A percentile compares a stretch with the other conserved stretches of the same genome.
phyloP scores from a whole-genome alignment of 805 yeast species.

The Sugiyamaella valdiviana region DNA sequence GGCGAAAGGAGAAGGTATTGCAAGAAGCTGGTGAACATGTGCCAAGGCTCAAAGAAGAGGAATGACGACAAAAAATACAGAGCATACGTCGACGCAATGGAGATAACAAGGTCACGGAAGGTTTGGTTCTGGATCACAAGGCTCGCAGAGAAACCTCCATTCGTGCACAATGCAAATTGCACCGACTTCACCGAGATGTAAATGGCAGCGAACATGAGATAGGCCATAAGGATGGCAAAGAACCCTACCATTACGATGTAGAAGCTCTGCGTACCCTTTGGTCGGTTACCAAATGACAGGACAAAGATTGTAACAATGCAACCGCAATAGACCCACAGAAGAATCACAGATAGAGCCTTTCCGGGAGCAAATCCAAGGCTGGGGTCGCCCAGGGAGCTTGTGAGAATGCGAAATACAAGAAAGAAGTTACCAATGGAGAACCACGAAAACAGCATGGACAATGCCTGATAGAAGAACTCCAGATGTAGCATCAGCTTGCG shows the following conservation, averaged over 20 bases:
- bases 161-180: slow-evolving; percentile 43
- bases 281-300: slow-evolving; percentile 87
- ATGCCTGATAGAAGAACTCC: slow-evolving; percentile 72
- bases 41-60: slow-evolving; percentile 84
- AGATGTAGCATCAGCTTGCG: slow-evolving; percentile 68
- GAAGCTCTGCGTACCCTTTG: slow-evolving; percentile 78
- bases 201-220: slow-evolving; percentile 82
- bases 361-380: slow-evolving; percentile 67
- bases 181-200: slow-evolving; percentile 72
- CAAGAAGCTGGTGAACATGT: slow-evolving; percentile 78
- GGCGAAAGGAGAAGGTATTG: slow-evolving; percentile 86
- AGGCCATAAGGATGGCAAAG: slow-evolving; percentile 84
- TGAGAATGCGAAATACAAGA: slow-evolving; percentile 80
- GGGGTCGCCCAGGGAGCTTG: slow-evolving; percentile 63
- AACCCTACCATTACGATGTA: slow-evolving; percentile 68
- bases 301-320: slow-evolving; percentile 82
- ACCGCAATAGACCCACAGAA: slow-evolving; percentile 79
- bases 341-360: slow-evolving; percentile 64
- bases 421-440: slow-evolving; percentile 87
- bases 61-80: slow-evolving; percentile 74
- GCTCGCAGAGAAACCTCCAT: slow-evolving; percentile 35
- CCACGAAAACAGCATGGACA: slow-evolving; percentile 80
- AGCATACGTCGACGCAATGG: slow-evolving; percentile 76
- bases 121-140: slow-evolving; percentile 58
- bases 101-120: slow-evolving; percentile 82